Base-by-base conservation (phyloP, 148 eudicot genomes). In the Rhododendron vialii region DNA sequence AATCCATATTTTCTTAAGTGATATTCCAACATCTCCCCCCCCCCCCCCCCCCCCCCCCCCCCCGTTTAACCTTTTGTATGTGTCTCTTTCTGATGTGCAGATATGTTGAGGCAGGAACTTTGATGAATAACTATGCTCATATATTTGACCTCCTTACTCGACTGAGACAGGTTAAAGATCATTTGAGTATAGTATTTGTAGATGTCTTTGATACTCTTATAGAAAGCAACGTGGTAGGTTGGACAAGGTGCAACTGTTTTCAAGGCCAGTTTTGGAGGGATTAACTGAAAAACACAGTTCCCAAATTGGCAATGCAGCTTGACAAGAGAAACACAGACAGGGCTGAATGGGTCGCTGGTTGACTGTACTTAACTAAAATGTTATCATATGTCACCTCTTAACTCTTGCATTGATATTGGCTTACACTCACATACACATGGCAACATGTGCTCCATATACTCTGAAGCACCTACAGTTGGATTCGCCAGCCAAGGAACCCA, bases 61-160 rank as follows among this genome's bases (percentile, higher is more conserved):
- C 9, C 50, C 0, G 76, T 28, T 11, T 20, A 12, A 47, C 28
- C 74, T 18, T 33, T 17, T 18, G 51, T 13, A 24, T 57, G 35
- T 36, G 47, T 67, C 30, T 83, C 51, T 76, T 67, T 81, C 41
- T 86, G 82, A 45, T 84, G 38, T 91, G 92, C 94, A 97, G 99
- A 89, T 97, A 95, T 80, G 88, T 94, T 88, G 85, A 86, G 43
- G 89, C 87, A 85, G 98, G 98, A 65, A 94, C 95, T 35, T 59
- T 97, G 87, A 89, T 93, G 94, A 94, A 93, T 87, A 97, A 95
- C 87, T 95, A 97, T 91, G 98, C 96, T 82, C 98, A 95, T 88
- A 97, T 97, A 85, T 94, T 95, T 91, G 98, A 92, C 86, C 95
- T 97, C 51, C 98, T 95, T 53, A 97, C 98, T 22, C 94, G 98